phyloP scores from a whole-genome alignment of 176 grass and related monocot genomes.

The Paspalum vaginatum region DNA sequence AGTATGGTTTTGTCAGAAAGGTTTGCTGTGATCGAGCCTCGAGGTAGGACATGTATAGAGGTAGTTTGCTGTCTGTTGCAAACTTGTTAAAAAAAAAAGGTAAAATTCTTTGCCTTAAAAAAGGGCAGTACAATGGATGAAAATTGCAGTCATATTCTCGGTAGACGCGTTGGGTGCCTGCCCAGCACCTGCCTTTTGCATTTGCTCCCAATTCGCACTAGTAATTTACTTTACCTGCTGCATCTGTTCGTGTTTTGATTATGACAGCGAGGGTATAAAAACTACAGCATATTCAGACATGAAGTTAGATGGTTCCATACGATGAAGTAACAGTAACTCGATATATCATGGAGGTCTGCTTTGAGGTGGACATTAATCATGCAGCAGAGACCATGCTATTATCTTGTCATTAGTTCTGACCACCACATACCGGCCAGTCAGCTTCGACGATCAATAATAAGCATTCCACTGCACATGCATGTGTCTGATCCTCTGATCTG shows the following conservation, averaged over 20 bases:
- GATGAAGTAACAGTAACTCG: background rate
- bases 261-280: background rate
- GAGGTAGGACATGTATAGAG: too few relatives aligned
- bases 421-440: background rate
- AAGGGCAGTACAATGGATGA: background rate
- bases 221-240: background rate
- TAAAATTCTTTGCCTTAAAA: too few relatives aligned
- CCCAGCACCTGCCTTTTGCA: background rate
- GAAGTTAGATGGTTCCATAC: background rate
- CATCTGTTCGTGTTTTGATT: too few relatives aligned
- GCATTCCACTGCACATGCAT: constrained; percentile 14
- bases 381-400: background rate
- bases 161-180: background rate
- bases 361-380: background rate
- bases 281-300: background rate
- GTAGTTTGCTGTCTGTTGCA: background rate
- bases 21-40: background rate
- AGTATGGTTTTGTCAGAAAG: background rate
- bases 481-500: background rate
- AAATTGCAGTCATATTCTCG: constrained; percentile 3
- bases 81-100: background rate
- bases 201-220: background rate
- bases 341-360: background rate
- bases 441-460: background rate
- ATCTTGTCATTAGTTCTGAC: background rate